Conservation (phyloP, 371 early-diverging fungal genomes). For the Choanephora cucurbitarum region DNA sequence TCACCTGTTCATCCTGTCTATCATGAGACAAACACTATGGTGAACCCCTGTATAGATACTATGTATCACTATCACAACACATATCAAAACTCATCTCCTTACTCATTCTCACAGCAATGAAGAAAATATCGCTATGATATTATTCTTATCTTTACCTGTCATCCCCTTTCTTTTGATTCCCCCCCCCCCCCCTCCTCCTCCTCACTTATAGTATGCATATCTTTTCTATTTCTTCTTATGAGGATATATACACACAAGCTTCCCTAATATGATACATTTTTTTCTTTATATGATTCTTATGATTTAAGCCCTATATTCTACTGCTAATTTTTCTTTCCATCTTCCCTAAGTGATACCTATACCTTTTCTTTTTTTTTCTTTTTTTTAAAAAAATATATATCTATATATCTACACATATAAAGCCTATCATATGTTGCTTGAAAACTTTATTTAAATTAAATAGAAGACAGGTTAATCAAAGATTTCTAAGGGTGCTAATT, state of each 20-base stretch:
- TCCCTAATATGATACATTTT: background rate
- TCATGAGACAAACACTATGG: slow-evolving; percentile 12
- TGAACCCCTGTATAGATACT: slow-evolving; percentile 4
- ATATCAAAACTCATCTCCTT: no score
- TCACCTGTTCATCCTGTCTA: slow-evolving; percentile 25
- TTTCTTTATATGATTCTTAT: background rate
- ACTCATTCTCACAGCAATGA: background rate
- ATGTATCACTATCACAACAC: background rate
- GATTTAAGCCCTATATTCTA: background rate
- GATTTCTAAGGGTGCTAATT: slow-evolving; percentile 58
- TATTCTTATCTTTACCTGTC: no score
- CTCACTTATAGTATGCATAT: no score
- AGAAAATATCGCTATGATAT: no score
- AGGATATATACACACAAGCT: background rate
- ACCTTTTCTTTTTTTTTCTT: slow-evolving; percentile 7
- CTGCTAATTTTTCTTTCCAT: no score
- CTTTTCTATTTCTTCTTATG: background rate
- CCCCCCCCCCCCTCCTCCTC: slow-evolving; percentile 1
- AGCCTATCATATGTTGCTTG: no score
- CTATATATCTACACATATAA: background rate
- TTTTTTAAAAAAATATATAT: slow-evolving; percentile 11
- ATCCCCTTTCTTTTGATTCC: background rate
- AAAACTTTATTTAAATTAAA: no score
- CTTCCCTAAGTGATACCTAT: no score
- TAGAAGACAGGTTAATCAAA: slow-evolving; percentile 58